These are phyloP conservation scores for Citrus mangshanensis DNA, from an alignment of 345 rosid species.

Conservation along the genomic window DNA sequence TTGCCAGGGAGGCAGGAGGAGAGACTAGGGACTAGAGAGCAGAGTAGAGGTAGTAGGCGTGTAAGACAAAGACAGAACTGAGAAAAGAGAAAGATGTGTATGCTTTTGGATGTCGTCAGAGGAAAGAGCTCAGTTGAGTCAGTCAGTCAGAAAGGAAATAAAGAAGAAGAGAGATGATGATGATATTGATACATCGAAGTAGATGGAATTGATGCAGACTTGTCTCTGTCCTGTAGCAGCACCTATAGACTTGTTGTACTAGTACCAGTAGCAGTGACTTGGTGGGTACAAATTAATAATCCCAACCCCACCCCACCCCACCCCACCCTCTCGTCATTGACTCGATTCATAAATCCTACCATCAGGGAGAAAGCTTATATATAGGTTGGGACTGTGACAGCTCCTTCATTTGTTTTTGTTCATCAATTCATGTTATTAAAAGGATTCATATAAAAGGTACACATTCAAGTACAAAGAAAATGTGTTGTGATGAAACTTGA, in stretches of 20 bases:
- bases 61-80: background rate
- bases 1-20: conserved; percentile 10
- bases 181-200: background rate
- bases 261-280: too few relatives aligned
- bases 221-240: background rate
- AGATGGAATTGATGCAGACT: conserved; percentile 1
- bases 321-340: too few relatives aligned
- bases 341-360: too few relatives aligned
- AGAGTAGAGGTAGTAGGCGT: background rate
- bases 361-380: too few relatives aligned
- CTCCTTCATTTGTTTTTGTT: background rate
- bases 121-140: background rate
- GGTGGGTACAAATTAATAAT: too few relatives aligned
- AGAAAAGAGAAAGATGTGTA: background rate
- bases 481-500: background rate
- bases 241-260: too few relatives aligned
- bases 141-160: conserved; percentile 5
- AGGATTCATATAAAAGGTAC: background rate
- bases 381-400: background rate
- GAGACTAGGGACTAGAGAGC: conserved; percentile 24
- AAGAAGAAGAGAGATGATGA: background rate
- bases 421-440: background rate
- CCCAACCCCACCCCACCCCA: too few relatives aligned
- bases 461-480: background rate
- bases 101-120: conserved; percentile 25